Conservation (phyloP, 2,329 filamentous ascomycete species). For the Arthrobotrys conoides region DNA sequence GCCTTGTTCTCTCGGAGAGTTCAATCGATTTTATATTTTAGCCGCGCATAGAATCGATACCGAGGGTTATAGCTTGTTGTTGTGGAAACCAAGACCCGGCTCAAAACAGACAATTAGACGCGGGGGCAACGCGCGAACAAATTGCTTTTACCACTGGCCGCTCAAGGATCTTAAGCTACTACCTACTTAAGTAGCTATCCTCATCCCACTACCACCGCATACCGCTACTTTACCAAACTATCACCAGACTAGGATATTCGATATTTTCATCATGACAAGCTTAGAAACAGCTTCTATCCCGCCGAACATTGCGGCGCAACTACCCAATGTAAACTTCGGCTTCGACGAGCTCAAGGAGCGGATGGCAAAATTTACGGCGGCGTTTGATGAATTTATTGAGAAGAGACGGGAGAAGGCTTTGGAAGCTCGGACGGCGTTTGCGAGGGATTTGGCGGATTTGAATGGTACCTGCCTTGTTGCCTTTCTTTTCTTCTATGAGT, state of each 20-base stretch:
- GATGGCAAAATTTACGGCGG: slow-evolving; percentile 91
- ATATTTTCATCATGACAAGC: slow-evolving; percentile 37
- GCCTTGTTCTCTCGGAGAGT: background rate
- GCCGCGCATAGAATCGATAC: slow-evolving; percentile 15
- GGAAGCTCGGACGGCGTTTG: slow-evolving; percentile 94
- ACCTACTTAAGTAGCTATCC: background rate
- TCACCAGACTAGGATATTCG: background rate
- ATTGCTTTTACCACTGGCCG: background rate
- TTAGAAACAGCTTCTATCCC: slow-evolving; percentile 56
- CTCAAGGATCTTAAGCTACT: background rate
- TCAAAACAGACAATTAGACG: slow-evolving; percentile 37
- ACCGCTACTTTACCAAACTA: background rate
- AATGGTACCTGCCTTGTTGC: slow-evolving; percentile 75
- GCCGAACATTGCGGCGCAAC: slow-evolving; percentile 76
- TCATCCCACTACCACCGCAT: too few species aligned
- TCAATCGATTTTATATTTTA: slow-evolving; percentile 3
- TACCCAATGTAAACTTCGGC: slow-evolving; percentile 93
- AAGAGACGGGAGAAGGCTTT: slow-evolving; percentile 88
- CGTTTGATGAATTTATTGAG: slow-evolving; percentile 95
- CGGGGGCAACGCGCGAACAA: slow-evolving; percentile 11
- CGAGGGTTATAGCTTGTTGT: slow-evolving; percentile 17
- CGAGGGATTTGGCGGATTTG: slow-evolving; percentile 88
- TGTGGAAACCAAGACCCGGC: slow-evolving; percentile 35
- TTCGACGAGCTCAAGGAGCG: slow-evolving; percentile 95
- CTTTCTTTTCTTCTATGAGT: background rate